Evolutionary conservation across 495 filamentous ascomycete species (phyloP).

Genomic region (Tetracladium setigerum): DNA sequence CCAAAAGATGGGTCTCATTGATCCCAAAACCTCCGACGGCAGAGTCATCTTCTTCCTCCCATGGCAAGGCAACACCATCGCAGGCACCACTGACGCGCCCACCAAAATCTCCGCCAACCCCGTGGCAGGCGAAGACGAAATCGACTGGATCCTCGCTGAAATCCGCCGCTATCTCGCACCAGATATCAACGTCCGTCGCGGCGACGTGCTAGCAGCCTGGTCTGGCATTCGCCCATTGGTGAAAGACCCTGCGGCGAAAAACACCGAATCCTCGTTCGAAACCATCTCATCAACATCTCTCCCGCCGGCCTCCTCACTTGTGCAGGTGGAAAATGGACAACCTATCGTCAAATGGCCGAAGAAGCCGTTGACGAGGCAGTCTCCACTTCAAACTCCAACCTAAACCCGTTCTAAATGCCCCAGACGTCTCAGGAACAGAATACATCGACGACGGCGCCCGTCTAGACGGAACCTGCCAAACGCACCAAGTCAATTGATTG

Average conservation of each 20-base stretch:
- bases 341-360: conserved; percentile 98
- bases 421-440: conserved; percentile 73
- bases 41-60: conserved; percentile 98
- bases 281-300: conserved; percentile 86
- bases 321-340: conserved; percentile 99
- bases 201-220: conserved; percentile 95
- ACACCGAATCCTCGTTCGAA: conserved; percentile 94
- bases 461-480: conserved; percentile 84
- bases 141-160: conserved; percentile 93
- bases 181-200: conserved; percentile 87
- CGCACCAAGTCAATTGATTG: conserved; percentile 85
- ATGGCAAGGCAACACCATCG: conserved; percentile 99
- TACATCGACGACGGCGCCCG: conserved; percentile 62
- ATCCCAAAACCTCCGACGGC: conserved; percentile 89
- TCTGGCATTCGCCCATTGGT: conserved; percentile 90
- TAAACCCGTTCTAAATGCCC: conserved; percentile 48
- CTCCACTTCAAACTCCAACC: conserved; percentile 65
- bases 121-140: conserved; percentile 79
- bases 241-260: conserved; percentile 86
- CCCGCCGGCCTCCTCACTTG: conserved; percentile 82
- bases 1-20: conserved; percentile 92
- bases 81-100: conserved; percentile 89
- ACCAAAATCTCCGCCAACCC: conserved; percentile 77
- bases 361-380: conserved; percentile 92
- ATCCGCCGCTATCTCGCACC: conserved; percentile 83